Evolutionary conservation across 352 stramenopile genomes (phyloP).

Genomic region (Phytopythium sindhum): DNA sequence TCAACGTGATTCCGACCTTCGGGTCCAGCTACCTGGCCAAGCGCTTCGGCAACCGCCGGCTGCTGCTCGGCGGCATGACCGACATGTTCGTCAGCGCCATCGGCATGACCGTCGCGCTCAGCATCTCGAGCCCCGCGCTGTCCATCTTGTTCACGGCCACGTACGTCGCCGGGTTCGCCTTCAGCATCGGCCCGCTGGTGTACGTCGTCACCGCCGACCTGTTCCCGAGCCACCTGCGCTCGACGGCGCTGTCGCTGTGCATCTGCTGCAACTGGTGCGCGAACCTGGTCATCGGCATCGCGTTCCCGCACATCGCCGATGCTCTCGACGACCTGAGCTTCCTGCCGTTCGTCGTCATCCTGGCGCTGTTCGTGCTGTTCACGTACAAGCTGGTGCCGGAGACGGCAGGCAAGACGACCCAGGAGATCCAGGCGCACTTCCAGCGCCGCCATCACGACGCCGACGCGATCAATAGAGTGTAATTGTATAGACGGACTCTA

Average conservation of each 20-base stretch:
- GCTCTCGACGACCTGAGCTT: constrained; percentile 20
- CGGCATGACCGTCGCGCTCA: constrained; percentile 23
- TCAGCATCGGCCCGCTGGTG: constrained; percentile 19
- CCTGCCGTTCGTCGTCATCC: constrained; percentile 16
- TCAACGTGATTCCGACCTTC: constrained; percentile 15
- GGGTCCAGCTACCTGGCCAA: constrained; percentile 2
- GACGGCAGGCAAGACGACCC: constrained; percentile 19
- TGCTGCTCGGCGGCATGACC: constrained; percentile 14
- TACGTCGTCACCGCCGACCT: constrained; percentile 24
- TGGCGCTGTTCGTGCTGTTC: constrained; percentile 17
- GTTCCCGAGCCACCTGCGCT: constrained; percentile 21
- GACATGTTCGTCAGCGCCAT: constrained; percentile 19
- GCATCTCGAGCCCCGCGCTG: constrained; percentile 11
- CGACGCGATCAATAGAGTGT: constrained; percentile 4
- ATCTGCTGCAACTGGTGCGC: constrained; percentile 18
- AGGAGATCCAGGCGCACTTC: constrained; percentile 27
- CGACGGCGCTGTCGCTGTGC: constrained; percentile 15
- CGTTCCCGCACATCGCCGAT: constrained; percentile 21
- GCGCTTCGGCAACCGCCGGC: constrained; percentile 11
- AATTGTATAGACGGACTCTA: background rate
- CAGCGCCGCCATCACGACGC: constrained; percentile 1
- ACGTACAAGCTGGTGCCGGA: constrained; percentile 21
- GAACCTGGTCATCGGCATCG: constrained; percentile 25
- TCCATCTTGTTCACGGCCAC: constrained; percentile 24
- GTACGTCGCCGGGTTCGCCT: constrained; percentile 23